Evolutionary conservation across 2,329 filamentous ascomycete species (phyloP), one percentile per base, ranked within the genome.

Genomic region (Apiospora malaysiana): DNA sequence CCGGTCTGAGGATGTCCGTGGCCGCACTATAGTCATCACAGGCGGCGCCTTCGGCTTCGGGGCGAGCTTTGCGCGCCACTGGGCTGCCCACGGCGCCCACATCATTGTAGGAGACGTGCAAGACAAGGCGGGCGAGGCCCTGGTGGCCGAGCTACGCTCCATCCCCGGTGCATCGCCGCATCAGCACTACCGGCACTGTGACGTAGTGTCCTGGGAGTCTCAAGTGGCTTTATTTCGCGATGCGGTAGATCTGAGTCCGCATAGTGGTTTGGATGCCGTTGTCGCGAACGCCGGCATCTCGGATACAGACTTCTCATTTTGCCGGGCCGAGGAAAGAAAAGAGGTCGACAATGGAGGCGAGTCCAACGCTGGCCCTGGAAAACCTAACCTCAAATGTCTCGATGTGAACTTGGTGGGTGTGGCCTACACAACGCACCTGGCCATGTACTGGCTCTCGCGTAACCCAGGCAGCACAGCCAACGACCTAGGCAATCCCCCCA

Each of bases 101-200:
- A 16, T 59, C 25, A 32, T 59, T 25, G 5, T 59, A 4, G 51
- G 51, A 6, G 51, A 59, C 27, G 16, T 59, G 0, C 27, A 59
- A 6, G 51, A 59, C 51, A 2, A 18, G 5, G 51, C 27, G 25
- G 51, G 51, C 51, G 51, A 59, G 16, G 51, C 51, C 27, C 51
- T 32, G 25, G 51, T 21, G 2, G 51, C 51, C 5, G 51, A 32
- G 51, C 51, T 32, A 2, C 51, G 51, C 16, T 9, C 51, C 16
- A 32, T 32, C 4, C 6, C 51, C 12, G 51, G 51, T 16, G 25
- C 25, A 5, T 37, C 51, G 6, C 51, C 51, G 6, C 51, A 59
- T 27, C 51, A 59, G 51, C 25, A 59, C 25, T 59, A 59, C 51
- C 51, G 51, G 6, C 51, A 59, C 25, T 59, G 51, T 16, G 51